A percentile compares a stretch with the other conserved stretches of the same genome.
Evolutionary conservation across 2,329 filamentous ascomycete genomes (phyloP).

Genomic region (Claviceps monticola): DNA sequence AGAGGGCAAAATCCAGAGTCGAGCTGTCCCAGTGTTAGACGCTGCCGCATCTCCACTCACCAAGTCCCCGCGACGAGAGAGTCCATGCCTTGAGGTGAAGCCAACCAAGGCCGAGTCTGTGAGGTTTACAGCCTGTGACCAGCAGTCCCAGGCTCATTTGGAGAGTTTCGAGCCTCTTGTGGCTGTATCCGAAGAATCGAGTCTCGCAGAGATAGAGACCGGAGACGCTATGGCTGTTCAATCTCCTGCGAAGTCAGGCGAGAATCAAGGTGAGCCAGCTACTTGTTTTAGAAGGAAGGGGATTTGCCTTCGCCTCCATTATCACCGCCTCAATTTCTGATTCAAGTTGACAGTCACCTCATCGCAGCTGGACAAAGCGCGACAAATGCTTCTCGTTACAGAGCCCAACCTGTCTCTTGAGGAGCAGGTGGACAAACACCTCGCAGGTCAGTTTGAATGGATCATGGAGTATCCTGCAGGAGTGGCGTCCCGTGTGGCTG

Average conservation of each 20-base stretch:
- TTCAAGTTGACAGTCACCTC: neutral
- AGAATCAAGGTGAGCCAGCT: neutral
- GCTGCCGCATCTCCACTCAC: neutral
- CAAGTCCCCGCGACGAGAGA: neutral
- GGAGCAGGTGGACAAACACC: constrained; percentile 26
- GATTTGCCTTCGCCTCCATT: neutral
- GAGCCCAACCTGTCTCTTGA: neutral
- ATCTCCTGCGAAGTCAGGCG: neutral
- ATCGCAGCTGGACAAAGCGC: neutral
- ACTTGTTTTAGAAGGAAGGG: neutral
- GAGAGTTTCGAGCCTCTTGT: constrained; percentile 21
- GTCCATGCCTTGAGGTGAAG: constrained; percentile 5
- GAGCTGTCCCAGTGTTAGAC: neutral
- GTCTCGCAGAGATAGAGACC: constrained; percentile 1
- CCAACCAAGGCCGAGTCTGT: constrained; percentile 5
- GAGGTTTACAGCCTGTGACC: constrained; percentile 12
- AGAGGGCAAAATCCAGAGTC: constrained; percentile 2
- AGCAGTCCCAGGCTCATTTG: constrained; percentile 17
- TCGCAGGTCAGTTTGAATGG: constrained; percentile 37
- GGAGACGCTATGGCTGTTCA: neutral
- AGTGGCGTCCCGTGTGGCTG: constrained; percentile 11
- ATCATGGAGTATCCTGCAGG: constrained; percentile 26
- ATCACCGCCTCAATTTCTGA: neutral
- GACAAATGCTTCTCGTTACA: neutral
- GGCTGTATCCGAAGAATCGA: constrained; percentile 17